phyloP scores from a whole-genome alignment of 108 stramenopile species.

The Conticribra weissflogii region DNA sequence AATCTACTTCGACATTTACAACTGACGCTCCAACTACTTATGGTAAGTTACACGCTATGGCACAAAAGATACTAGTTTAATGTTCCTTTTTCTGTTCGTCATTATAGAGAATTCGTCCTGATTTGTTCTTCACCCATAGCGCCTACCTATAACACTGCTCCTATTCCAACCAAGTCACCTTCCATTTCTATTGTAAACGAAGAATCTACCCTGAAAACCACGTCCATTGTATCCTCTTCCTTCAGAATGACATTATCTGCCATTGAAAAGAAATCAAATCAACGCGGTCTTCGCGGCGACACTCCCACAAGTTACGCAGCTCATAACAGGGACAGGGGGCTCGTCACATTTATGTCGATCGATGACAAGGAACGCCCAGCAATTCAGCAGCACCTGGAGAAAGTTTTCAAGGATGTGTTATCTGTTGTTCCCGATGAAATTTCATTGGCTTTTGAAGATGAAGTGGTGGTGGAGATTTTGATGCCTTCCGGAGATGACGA shows the following conservation, averaged over 20 bases:
- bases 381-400: slow-evolving; percentile 21
- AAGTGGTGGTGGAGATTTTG: slow-evolving; percentile 18
- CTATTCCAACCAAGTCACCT: neutral
- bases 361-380: slow-evolving; percentile 36
- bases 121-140: no score
- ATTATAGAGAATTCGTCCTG: no score
- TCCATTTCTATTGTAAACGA: neutral
- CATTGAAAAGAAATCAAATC: slow-evolving; percentile 10
- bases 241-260: slow-evolving; percentile 38
- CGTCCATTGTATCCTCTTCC: slow-evolving; percentile 33
- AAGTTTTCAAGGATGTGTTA: slow-evolving; percentile 19
- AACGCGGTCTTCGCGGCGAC: neutral
- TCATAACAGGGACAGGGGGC: slow-evolving; percentile 8
- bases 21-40: no score
- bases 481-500: neutral
- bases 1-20: no score
- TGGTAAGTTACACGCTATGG: no score
- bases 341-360: slow-evolving; percentile 14
- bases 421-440: slow-evolving; percentile 22
- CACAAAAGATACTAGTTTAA: no score
- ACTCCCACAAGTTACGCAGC: slow-evolving; percentile 4
- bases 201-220: slow-evolving; percentile 5
- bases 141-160: no score
- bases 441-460: slow-evolving; percentile 29
- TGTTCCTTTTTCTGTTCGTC: no score